Evolutionary conservation across 805 yeast genomes (phyloP).

Genomic region (Myxozyma monticola): DNA sequence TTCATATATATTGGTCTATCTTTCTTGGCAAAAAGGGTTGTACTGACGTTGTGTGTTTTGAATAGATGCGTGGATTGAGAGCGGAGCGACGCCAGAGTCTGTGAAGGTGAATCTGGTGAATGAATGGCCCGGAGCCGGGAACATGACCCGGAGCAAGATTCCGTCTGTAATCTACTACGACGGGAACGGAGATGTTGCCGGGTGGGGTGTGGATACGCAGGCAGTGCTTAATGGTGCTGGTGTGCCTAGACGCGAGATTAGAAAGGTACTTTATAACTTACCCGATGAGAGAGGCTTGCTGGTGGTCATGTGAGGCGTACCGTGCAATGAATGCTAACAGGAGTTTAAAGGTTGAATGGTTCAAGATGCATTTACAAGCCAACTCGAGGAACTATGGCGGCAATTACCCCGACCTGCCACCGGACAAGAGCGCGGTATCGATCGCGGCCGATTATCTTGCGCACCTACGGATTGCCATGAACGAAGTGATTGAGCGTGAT

Average conservation of each 20-base stretch:
- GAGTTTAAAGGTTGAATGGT: slow-evolving; percentile 13
- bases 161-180: slow-evolving; percentile 26
- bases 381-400: neutral
- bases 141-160: slow-evolving; percentile 15
- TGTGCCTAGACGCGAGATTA: slow-evolving; percentile 10
- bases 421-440: slow-evolving; percentile 21
- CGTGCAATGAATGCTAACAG: neutral
- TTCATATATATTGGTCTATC: neutral
- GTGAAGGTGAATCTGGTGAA: neutral
- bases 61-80: slow-evolving; percentile 12
- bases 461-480: slow-evolving; percentile 9
- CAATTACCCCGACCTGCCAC: slow-evolving; percentile 17
- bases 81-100: slow-evolving; percentile 4
- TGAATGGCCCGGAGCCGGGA: slow-evolving; percentile 26
- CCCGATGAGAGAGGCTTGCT: too few species aligned
- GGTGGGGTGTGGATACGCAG: slow-evolving; percentile 23
- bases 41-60: neutral
- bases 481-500: slow-evolving; percentile 1
- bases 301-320: neutral
- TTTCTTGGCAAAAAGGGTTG: neutral
- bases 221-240: slow-evolving; percentile 7
- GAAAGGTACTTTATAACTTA: slow-evolving; percentile 5
- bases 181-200: slow-evolving; percentile 14
- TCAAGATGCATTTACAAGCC: slow-evolving; percentile 24
- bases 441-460: slow-evolving; percentile 22